Evolutionary conservation across 169 alveolate species (phyloP).

Genomic region (Plasmodium gaboni): DNA sequence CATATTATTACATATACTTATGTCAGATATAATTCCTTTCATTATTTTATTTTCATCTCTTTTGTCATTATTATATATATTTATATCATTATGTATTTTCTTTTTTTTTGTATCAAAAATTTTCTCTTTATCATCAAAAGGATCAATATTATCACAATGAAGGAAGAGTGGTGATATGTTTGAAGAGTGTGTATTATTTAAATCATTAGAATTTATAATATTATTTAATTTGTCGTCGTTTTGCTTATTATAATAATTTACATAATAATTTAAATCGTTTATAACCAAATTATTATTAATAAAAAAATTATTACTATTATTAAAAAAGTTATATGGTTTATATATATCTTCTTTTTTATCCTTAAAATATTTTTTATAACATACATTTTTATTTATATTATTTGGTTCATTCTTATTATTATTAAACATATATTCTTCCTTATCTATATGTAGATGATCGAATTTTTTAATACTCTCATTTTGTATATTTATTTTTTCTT

Average conservation of each 20-base stretch:
- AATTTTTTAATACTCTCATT: too few relatives aligned
- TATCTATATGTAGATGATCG: too few relatives aligned
- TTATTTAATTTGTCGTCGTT: conserved; percentile 27
- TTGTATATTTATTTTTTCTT: too few relatives aligned
- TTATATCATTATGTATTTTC: background rate
- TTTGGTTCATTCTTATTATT: background rate
- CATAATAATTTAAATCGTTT: conserved; percentile 24
- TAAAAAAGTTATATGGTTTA: conserved; percentile 7
- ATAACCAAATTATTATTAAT: conserved; percentile 20
- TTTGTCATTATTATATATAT: background rate
- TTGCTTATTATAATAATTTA: conserved; percentile 26
- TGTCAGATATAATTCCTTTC: background rate
- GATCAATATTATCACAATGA: too few relatives aligned
- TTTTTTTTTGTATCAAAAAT: background rate
- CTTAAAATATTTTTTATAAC: too few relatives aligned
- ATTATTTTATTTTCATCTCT: background rate
- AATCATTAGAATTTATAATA: background rate
- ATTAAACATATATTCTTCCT: background rate
- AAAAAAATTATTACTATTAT: conserved; percentile 26
- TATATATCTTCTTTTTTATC: conserved; percentile 1
- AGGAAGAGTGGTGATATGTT: too few relatives aligned
- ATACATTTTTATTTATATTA: background rate
- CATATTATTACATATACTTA: background rate
- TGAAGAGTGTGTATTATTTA: conserved; percentile 7
- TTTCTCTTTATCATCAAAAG: too few relatives aligned